Conservation (phyloP, 345 rosid species). For the Populus euphratica region DNA sequence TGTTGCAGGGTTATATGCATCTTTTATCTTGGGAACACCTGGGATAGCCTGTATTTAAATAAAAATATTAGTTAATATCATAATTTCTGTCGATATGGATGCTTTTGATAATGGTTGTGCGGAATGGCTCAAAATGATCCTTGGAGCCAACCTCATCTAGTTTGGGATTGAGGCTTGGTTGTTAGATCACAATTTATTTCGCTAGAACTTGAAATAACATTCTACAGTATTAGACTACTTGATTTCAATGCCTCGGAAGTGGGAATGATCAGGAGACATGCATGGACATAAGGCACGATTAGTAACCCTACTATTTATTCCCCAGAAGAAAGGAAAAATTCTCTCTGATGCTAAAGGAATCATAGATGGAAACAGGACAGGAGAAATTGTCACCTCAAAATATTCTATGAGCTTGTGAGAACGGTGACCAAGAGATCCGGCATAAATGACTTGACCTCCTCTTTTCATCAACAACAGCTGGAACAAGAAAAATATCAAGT, state of each 20-base stretch:
- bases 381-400: slow-evolving; percentile 55
- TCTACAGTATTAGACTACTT: no score
- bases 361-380: not conserved
- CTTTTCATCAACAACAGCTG: slow-evolving; percentile 86
- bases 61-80: not conserved
- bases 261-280: not conserved
- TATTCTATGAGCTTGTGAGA: slow-evolving; percentile 80
- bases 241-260: slow-evolving; percentile 1
- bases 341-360: not conserved
- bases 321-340: no score
- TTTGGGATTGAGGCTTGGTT: no score
- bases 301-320: not conserved
- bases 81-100: not conserved
- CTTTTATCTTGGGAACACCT: slow-evolving; percentile 65
- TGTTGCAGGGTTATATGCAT: slow-evolving; percentile 83
- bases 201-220: no score
- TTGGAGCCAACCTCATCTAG: no score
- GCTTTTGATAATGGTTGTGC: no score
- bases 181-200: no score
- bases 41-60: slow-evolving; percentile 48
- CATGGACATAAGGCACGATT: not conserved
- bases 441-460: slow-evolving; percentile 90
- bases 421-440: slow-evolving; percentile 68
- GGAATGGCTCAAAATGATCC: not conserved
- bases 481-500: slow-evolving; percentile 12